A percentile compares a stretch with the other conserved stretches of the same genome.
Evolutionary conservation across 2,329 filamentous ascomycete genomes (phyloP).

Genomic region (Fusarium humuli): DNA sequence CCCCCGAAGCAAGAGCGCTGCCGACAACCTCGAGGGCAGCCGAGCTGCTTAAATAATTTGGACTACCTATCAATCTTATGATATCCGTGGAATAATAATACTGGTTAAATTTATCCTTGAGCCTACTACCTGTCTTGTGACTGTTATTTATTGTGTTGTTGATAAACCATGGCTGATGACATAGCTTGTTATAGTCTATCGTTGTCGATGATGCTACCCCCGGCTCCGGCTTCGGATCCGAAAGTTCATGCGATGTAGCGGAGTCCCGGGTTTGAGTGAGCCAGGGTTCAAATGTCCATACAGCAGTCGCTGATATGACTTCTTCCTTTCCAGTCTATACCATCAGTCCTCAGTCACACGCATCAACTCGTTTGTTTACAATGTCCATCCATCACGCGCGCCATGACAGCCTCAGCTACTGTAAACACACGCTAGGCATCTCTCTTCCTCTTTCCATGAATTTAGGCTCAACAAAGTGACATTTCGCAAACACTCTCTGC

Average conservation of each 20-base stretch:
- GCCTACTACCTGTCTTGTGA: not conserved
- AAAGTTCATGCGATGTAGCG: constrained; percentile 10
- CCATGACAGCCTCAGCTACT: not conserved
- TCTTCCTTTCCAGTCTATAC: not conserved
- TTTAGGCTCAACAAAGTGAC: not conserved
- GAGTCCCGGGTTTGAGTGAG: not conserved
- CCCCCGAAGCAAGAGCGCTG: constrained; percentile 56
- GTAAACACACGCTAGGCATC: not conserved
- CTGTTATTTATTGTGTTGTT: not conserved
- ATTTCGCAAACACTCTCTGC: constrained; percentile 4
- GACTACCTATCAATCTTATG: not conserved
- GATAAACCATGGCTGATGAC: not conserved
- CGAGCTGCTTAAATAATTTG: constrained; percentile 39
- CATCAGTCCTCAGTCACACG: not conserved
- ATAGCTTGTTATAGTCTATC: not conserved
- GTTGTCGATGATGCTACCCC: too few species aligned
- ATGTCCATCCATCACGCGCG: not conserved
- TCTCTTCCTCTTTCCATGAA: not conserved
- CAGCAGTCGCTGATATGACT: not conserved
- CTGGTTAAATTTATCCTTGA: not conserved
- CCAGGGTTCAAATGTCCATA: not conserved
- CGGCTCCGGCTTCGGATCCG: constrained; percentile 38
- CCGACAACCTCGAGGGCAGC: constrained; percentile 55
- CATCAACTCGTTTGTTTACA: not conserved
- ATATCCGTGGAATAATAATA: constrained; percentile 9